Base-by-base conservation (phyloP, 2,329 filamentous ascomycete genomes). In the Alternaria sp. region DNA sequence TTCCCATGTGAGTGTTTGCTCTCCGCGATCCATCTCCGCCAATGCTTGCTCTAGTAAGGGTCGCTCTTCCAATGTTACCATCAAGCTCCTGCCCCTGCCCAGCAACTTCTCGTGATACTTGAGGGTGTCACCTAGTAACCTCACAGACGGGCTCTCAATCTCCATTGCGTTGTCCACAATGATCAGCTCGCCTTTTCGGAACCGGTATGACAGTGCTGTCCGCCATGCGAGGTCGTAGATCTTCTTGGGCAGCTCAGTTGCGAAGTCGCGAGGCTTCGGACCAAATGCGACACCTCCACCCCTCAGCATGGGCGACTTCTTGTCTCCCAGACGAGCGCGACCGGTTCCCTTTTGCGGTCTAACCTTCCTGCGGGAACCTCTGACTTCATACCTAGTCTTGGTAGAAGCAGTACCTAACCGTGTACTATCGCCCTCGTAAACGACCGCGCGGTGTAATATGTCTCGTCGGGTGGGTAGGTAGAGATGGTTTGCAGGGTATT, bases 161-260 rank as follows among this genome's bases (percentile, higher is more conserved):
- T 93, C 89, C 82, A 92, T 87, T 44, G 88, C 87, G 74, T 93
- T 90, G 75, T 95, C 90, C 73, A 96, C 90, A 45, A 99, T 88
- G 69, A 97, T 84, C 74, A 99, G 83, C 83, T 98, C 93, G 52
- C 94, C 96, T 69, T 90, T 89, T 69, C 90, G 86, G 82, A 96
- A 98, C 64, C 96, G 89, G 84, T 97, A 97, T 76, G 91, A 96
- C 69, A 99, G 86, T 11, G 96, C 96, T 46, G 92, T 98, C 77
- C 96, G 89, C 93, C 93, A 98, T 10, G 96, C 96, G 73, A 96
- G 86, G 81, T 98, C 94, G 83, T 99, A 99, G 51, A 97, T 88
- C 84, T 98, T 98, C 77, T 87, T 87, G 73, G 91, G 93, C 59
- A 99, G 85, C 15, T 87, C 87, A 21, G 94, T 96, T 64, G 88